Conservation (phyloP, 768 basidiomycete species). For the Porphyrellus cyaneotinctus region DNA sequence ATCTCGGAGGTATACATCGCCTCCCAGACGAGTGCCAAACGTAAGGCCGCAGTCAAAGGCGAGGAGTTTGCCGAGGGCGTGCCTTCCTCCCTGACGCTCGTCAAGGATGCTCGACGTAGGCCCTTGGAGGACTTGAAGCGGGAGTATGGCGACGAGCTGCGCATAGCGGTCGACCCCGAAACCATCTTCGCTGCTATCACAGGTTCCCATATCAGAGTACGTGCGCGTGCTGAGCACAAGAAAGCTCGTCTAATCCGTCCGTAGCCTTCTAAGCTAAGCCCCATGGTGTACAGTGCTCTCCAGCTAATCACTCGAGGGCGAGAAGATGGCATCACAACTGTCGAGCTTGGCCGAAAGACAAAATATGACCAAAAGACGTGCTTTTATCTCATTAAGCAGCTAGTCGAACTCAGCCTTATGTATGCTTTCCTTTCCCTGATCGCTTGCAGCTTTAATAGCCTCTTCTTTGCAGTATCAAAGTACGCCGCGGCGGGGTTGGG, state of each 20-base stretch:
- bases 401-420: conserved; percentile 72
- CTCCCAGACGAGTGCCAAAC: conserved; percentile 63
- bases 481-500: conserved; percentile 71
- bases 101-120: conserved; percentile 52
- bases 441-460: background rate
- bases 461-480: conserved; percentile 60
- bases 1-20: conserved; percentile 74
- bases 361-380: conserved; percentile 88
- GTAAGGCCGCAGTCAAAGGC: conserved; percentile 59
- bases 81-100: conserved; percentile 46
- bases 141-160: conserved; percentile 57
- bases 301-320: conserved; percentile 82
- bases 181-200: conserved; percentile 76
- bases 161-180: conserved; percentile 73
- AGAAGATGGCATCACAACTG: conserved; percentile 71
- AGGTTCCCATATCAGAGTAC: conserved; percentile 78
- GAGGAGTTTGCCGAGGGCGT: conserved; percentile 42
- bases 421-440: conserved; percentile 33
- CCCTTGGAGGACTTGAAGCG: conserved; percentile 53
- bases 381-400: conserved; percentile 77
- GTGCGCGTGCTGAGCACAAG: conserved; percentile 21
- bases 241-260: conserved; percentile 7
- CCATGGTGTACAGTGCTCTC: conserved; percentile 80
- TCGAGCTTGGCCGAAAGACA: conserved; percentile 71
- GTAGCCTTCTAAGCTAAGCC: conserved; percentile 75